These are phyloP conservation scores for Flagelloscypha sp. DNA, from an alignment of 768 basidiomycete genomes.

Conservation along the genomic window DNA sequence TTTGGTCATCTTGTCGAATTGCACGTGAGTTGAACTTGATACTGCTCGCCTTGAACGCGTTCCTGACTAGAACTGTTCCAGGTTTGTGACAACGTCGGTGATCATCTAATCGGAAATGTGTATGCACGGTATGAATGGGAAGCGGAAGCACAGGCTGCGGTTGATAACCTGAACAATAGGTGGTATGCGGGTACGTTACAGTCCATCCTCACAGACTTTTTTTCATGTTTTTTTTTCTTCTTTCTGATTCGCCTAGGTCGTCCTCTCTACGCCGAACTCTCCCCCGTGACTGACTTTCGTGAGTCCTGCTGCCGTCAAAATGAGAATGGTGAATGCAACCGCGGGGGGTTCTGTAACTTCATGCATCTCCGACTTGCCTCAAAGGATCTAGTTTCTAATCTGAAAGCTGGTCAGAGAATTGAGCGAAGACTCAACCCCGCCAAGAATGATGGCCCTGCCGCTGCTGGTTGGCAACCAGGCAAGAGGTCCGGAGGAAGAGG, in stretches of 20 bases:
- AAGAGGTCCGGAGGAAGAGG: conserved; percentile 58
- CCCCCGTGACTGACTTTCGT: conserved; percentile 96
- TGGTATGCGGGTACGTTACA: conserved; percentile 90
- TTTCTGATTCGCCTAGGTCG: conserved; percentile 47
- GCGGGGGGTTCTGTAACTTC: conserved; percentile 98
- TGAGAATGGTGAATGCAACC: conserved; percentile 96
- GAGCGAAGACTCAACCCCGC: conserved; percentile 70
- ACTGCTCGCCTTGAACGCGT: conserved; percentile 2
- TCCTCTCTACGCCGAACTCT: conserved; percentile 93
- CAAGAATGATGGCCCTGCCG: conserved; percentile 53
- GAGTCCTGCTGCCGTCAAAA: conserved; percentile 99
- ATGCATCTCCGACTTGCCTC: conserved; percentile 93
- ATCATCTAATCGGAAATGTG: conserved; percentile 95
- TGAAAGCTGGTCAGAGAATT: conserved; percentile 76
- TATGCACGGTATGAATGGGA: conserved; percentile 99
- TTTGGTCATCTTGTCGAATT: conserved; percentile 94
- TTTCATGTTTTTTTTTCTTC: conserved; percentile 1
- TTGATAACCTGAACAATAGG: conserved; percentile 87
- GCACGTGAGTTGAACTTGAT: conserved; percentile 51
- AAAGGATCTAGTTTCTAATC: conserved; percentile 68
- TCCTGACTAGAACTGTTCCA: conserved; percentile 16
- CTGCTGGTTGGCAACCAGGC: conserved; percentile 78
- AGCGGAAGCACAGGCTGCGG: conserved; percentile 89
- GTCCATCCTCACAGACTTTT: too few species aligned
- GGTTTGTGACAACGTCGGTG: conserved; percentile 99